Evolutionary conservation across 345 rosid genomes (phyloP), one percentile per base, ranked within the genome.

Genomic region (Eucalyptus sideroxylon): DNA sequence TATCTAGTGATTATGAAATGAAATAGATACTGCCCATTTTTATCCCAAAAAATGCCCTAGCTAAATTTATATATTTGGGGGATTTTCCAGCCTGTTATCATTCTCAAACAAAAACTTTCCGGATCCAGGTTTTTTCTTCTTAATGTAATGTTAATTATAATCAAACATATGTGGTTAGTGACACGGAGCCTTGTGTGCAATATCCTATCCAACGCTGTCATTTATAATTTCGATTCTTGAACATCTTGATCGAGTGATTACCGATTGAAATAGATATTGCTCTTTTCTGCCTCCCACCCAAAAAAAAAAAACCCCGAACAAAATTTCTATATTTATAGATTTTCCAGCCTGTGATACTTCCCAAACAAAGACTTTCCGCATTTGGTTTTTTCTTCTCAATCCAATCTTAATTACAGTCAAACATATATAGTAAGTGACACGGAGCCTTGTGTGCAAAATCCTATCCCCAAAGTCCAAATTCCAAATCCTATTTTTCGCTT

Each of bases 151-250:
- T 19, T 34, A 69, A 24, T 69, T 69, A 69, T 23, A 9, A 4
- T 17, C 81, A 17, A 34, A 9, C 6, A 9, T 72, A 17, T 14
- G 4, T 62, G 72, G 72, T 14, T 4, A 14, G 37, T 30, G 72
- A 62, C 72, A 7, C 19, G 1, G 3, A 62, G 72, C 72, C 72
- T 30, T 4, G 72, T 30, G 37, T 15, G 37, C 5, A 30, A 14
- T 3, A 17, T 34, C 26, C 15, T 5, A 10, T 34, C 1, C 4
- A 2, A 51, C 2, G 2, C 26, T 1, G 1, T 21, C 26, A 53
- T 53, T 53, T 53, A 53, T 53, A 8, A 53, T 53, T 53, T 53
- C 59, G 59, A 21, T 1, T 53, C 11, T 62, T 60, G 67, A 60
- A 60, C 7, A 26, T 60, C 15, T 60, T 60, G 0, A 11, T 5